Conservation (phyloP, 2,329 filamentous ascomycete species). For the Aspergillus sp. region DNA sequence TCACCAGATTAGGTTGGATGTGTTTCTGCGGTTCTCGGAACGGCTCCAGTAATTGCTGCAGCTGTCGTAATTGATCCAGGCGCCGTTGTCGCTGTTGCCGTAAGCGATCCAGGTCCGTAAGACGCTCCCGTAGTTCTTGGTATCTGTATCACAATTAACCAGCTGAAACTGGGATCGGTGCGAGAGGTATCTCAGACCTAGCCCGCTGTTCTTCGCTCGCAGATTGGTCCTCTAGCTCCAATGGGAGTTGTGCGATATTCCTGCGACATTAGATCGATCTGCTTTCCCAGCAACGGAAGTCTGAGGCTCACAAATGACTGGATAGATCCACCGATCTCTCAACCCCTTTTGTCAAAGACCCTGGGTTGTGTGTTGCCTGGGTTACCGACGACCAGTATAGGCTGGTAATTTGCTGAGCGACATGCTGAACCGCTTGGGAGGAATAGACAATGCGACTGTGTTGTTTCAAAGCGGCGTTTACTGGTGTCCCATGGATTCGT, state of each 20-base stretch:
- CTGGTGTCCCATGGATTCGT: conserved; percentile 30
- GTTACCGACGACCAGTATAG: conserved; percentile 57
- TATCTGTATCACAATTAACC: conserved; percentile 40
- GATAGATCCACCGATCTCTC: conserved; percentile 45
- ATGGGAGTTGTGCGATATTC: conserved; percentile 42
- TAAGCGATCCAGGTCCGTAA: conserved; percentile 49
- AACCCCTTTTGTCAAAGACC: conserved; percentile 31
- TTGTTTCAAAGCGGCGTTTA: conserved; percentile 54
- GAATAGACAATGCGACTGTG: conserved; percentile 58
- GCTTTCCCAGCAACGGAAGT: not conserved
- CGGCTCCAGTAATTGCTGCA: conserved; percentile 51
- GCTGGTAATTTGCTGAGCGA: conserved; percentile 58
- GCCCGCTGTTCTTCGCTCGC: conserved; percentile 34
- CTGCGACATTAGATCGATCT: conserved; percentile 23
- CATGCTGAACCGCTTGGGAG: conserved; percentile 56
- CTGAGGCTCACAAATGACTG: conserved; percentile 35
- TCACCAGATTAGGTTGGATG: conserved; percentile 58
- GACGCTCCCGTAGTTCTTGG: conserved; percentile 43
- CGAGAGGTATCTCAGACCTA: conserved; percentile 32
- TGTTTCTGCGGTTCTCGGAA: conserved; percentile 52
- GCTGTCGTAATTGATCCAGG: conserved; percentile 49
- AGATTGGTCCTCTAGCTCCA: conserved; percentile 36
- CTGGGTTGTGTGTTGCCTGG: conserved; percentile 32
- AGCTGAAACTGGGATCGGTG: conserved; percentile 23
- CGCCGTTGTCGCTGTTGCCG: conserved; percentile 50